Base-by-base conservation (phyloP, 106 monocot species). In the Amphibolis antarctica region DNA sequence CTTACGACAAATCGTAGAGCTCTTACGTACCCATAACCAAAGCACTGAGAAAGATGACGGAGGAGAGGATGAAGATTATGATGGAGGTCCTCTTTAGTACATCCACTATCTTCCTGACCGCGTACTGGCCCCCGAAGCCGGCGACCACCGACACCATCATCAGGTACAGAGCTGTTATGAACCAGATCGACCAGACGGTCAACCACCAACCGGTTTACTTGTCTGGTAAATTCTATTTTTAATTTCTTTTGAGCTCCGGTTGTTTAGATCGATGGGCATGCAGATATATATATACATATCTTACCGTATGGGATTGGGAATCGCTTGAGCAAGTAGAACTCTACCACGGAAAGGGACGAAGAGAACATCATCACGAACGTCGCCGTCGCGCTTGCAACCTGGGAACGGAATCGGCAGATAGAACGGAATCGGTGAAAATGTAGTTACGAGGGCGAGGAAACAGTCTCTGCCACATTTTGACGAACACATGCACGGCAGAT, bases 291-390 rank as follows among this genome's bases (percentile, higher is more conserved):
- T n/a, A n/a, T n/a, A n/a, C n/a, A n/a, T n/a, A n/a, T n/a, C n/a
- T 23, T 81, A 90, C 96, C 96, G 28, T 82, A 98, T 27, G 86
- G 96, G 17, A 98, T 82, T 26, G 96, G 96, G 62, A 98, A 98
- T 75, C 96, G 75, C n/a, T 62, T 53, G 11, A 98, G 83, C 69
- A 98, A 87, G 75, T 90, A 90, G 72, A 98, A 98, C 70, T 98
- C 96, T 55, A 98, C 84, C 10, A 98, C 96, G 0, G 96, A 98
- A 3, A 98, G 82, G 9, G 96, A 98, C 4, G 96, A 90, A 20
- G 96, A 98, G 82, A 98, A 98, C 76, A 98, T 64, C 96, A 98
- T 98, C 51, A 98, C 90, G 66, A 98, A 98, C 45, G 90, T 98
- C 23, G 96, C 90, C 13, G 90, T 98, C 4, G 86, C 86, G 67